These are phyloP conservation scores for Globisporangium alternatum DNA, from an alignment of 352 stramenopile species.

Conservation along the genomic window DNA sequence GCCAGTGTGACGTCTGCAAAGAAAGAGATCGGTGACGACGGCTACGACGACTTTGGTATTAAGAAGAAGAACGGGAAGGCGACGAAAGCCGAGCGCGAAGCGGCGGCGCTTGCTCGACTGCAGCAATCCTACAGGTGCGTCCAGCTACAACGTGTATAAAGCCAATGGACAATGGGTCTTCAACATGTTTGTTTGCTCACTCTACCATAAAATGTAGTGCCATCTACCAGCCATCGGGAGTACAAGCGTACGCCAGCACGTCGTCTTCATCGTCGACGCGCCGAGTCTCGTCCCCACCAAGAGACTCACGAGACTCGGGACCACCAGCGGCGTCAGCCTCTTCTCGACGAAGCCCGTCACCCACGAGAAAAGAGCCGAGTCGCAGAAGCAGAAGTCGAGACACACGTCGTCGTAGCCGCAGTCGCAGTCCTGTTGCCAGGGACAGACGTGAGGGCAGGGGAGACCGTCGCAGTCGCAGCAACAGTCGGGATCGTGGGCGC, in stretches of 20 bases:
- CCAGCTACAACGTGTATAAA: neutral
- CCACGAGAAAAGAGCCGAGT: constrained; percentile 25
- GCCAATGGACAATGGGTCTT: neutral
- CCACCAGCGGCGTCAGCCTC: constrained; percentile 7
- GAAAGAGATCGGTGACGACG: constrained; percentile 78
- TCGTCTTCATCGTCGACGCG: neutral
- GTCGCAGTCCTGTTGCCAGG: constrained; percentile 19
- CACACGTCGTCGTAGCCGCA: constrained; percentile 23
- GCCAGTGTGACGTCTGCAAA: constrained; percentile 63
- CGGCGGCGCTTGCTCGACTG: constrained; percentile 72
- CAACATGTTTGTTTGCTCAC: neutral
- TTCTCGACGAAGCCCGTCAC: constrained; percentile 18
- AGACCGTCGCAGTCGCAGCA: constrained; percentile 21
- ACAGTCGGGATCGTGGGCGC: constrained; percentile 21
- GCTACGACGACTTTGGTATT: constrained; percentile 86
- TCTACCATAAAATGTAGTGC: constrained; percentile 23
- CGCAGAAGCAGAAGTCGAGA: constrained; percentile 24
- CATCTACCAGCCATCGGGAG: constrained; percentile 35
- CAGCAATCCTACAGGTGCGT: constrained; percentile 77
- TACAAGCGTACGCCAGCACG: neutral
- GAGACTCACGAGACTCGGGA: neutral
- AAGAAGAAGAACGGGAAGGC: constrained; percentile 80
- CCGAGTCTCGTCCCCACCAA: neutral
- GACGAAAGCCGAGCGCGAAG: constrained; percentile 74
- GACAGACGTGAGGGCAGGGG: constrained; percentile 2